Evolutionary conservation across 495 filamentous ascomycete species (phyloP), one percentile per base, ranked within the genome.

Genomic region (Penicillium mononematosum): DNA sequence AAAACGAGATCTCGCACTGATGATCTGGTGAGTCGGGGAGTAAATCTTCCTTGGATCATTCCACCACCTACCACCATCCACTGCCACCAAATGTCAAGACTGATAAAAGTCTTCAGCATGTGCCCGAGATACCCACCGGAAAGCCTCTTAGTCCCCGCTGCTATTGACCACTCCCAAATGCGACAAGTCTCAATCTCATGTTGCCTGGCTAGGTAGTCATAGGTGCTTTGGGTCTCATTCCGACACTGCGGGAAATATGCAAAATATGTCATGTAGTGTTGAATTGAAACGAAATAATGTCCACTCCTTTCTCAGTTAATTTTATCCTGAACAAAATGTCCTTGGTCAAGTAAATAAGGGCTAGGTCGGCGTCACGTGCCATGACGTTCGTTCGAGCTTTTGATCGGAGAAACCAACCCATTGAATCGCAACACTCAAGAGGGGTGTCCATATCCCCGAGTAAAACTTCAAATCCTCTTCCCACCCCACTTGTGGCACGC

Each of bases 361-460:
- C 29, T 50, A 56, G 10, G 27, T 22, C 24, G 0, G 20, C 9
- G 14, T 64, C 64, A 66, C 64, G 64, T 66, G 64, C 31, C 64
- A 66, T 66, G 64, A 66, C 64, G 64, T 66, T 60, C 50, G 48
- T 20, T 46, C 17, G 34, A 56, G 27, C 27, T 52, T 47, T 50
- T 49, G 39, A 53, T 56, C 53, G 46, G 16, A 38, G 20, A 27
- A 39, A 46, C 19, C 43, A 39, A 29, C 5, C 29, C 39, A 43
- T 49, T 42, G 45, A 45, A 42, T 36, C 59, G 53, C 34, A 47
- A 55, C 42, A 22, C 12, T 44, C 19, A 12, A 14, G 34, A 47
- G 32, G 50, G 32, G 43, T 46, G 39, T 32, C 25, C 27, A 4
- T 17, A 32, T 45, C 43, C 44, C 43, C 34, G 14, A 39, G 47